These are phyloP conservation scores for Margaritispora aquatica DNA, from an alignment of 495 filamentous ascomycete genomes.

Conservation along the genomic window DNA sequence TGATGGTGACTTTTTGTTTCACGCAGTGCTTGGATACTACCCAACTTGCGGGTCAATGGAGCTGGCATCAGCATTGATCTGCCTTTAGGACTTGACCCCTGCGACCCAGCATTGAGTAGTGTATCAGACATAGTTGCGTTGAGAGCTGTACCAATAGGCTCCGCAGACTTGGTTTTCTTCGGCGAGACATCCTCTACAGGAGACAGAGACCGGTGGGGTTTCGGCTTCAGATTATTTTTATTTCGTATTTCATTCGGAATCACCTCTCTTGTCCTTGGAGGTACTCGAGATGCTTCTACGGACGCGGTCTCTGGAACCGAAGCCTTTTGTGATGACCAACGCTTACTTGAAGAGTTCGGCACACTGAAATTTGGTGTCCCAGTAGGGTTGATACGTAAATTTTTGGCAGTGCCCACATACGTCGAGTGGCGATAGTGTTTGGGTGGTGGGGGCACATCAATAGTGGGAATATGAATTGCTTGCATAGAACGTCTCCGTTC, in stretches of 20 bases:
- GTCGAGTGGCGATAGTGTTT: conserved; percentile 24
- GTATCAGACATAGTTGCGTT: not conserved
- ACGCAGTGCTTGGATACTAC: conserved; percentile 11
- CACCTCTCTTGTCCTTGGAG: conserved; percentile 13
- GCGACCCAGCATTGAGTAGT: not conserved
- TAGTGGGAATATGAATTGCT: conserved; percentile 27
- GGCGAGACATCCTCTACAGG: conserved; percentile 44
- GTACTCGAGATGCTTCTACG: conserved; percentile 1
- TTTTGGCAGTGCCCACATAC: conserved; percentile 18
- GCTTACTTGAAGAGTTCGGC: conserved; percentile 35
- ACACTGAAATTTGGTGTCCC: conserved; percentile 42
- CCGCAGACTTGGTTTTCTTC: conserved; percentile 14
- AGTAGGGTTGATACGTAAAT: conserved; percentile 9
- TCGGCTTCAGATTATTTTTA: conserved; percentile 34
- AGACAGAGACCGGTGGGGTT: conserved; percentile 39
- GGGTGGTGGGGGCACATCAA: conserved; percentile 15
- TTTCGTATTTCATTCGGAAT: conserved; percentile 27
- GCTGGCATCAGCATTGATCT: conserved; percentile 15
- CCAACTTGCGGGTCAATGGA: conserved; percentile 12
- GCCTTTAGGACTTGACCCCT: not conserved
- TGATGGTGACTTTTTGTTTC: not conserved
- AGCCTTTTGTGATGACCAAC: conserved; percentile 32
- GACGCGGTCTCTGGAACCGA: conserved; percentile 1
- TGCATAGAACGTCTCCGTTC: conserved; percentile 48
- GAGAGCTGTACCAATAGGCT: conserved; percentile 6